phyloP scores from a whole-genome alignment of 164 flowering plant genomes.

The Dillenia turbinata region DNA sequence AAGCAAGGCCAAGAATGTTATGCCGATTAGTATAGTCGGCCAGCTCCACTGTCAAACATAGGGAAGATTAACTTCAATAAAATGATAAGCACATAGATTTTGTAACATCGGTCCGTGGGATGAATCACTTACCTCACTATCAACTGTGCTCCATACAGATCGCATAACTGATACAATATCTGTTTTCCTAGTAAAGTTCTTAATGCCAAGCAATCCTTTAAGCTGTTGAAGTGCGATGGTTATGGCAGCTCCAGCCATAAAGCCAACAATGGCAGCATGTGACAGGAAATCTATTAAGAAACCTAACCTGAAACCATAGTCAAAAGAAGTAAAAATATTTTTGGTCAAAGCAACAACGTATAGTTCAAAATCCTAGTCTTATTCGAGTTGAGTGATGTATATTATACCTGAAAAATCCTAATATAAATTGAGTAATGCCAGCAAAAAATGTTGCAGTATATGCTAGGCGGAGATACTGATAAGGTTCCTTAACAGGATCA shows the following conservation, averaged over 20 bases:
- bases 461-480: conserved; percentile 66
- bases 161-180: conserved; percentile 73
- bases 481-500: conserved; percentile 37
- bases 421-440: conserved; percentile 77
- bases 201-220: conserved; percentile 87
- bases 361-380: neutral
- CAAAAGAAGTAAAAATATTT: neutral
- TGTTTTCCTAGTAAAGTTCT: conserved; percentile 60
- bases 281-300: conserved; percentile 93
- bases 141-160: conserved; percentile 53
- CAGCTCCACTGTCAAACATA: conserved; percentile 82
- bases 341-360: too few species aligned
- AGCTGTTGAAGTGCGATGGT: conserved; percentile 96
- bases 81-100: neutral
- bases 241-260: conserved; percentile 97
- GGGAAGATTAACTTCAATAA: neutral
- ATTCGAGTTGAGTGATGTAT: too few species aligned
- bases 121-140: conserved; percentile 61
- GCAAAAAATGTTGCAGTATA: conserved; percentile 97
- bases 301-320: conserved; percentile 54
- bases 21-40: conserved; percentile 83
- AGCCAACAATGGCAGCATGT: conserved; percentile 96
- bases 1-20: conserved; percentile 68
- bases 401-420: conserved; percentile 74
- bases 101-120: neutral